Conservation (phyloP, 352 stramenopile species). For the Phytophthora foliorum region DNA sequence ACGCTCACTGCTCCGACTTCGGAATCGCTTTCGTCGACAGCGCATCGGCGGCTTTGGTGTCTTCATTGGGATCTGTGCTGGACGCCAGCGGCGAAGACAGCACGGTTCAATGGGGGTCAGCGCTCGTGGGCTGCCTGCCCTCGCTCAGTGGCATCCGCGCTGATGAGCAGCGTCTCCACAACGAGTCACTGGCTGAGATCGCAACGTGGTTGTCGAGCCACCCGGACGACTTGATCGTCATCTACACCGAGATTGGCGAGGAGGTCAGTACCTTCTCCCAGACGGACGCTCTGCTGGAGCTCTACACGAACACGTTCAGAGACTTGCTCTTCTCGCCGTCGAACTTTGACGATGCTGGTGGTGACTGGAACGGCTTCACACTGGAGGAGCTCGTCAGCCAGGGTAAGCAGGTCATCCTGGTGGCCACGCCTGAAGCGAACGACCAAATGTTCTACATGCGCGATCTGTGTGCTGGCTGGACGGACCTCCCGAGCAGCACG, state of each 20-base stretch:
- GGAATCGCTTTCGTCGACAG: conserved; percentile 67
- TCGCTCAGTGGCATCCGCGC: conserved; percentile 81
- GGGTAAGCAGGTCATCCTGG: conserved; percentile 65
- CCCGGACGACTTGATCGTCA: conserved; percentile 54
- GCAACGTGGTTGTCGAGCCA: conserved; percentile 60
- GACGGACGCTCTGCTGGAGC: conserved; percentile 49
- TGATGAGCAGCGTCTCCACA: conserved; percentile 62
- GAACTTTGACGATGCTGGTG: conserved; percentile 46
- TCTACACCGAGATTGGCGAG: conserved; percentile 69
- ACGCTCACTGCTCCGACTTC: conserved; percentile 71
- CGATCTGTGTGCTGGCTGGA: conserved; percentile 55
- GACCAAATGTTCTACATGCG: conserved; percentile 69
- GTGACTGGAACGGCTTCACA: conserved; percentile 60
- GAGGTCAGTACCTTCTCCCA: conserved; percentile 57
- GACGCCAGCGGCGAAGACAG: conserved; percentile 37
- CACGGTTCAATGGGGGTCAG: conserved; percentile 55
- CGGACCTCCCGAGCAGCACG: conserved; percentile 45
- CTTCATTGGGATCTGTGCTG: conserved; percentile 43
- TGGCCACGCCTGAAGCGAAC: conserved; percentile 55
- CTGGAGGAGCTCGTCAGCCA: conserved; percentile 53
- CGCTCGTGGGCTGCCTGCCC: conserved; percentile 72
- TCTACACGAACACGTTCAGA: conserved; percentile 61
- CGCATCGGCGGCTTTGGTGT: conserved; percentile 41
- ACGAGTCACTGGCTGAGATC: conserved; percentile 65
- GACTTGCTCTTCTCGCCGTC: conserved; percentile 60